phyloP scores from a whole-genome alignment of 306 rosid genomes.

The Chamaecrista fasciculata region DNA sequence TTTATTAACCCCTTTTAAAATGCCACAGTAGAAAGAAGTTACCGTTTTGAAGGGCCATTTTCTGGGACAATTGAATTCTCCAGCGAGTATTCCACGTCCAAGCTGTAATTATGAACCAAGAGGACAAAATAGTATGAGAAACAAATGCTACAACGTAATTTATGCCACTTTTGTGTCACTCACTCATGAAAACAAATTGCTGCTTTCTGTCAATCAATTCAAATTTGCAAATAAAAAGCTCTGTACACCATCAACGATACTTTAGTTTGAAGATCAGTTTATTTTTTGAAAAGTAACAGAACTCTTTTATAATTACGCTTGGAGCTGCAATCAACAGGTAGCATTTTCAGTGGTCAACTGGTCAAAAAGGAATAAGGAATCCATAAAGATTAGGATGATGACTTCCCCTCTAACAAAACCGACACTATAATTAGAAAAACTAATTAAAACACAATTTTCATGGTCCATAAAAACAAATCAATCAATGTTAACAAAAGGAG shows the following conservation, averaged over 20 bases:
- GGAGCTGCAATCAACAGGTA: not conserved
- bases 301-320: not conserved
- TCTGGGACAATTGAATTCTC: constrained; percentile 49
- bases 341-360: not conserved
- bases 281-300: not conserved
- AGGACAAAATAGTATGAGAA: not conserved
- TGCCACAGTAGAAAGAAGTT: constrained; percentile 14
- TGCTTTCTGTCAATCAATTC: not conserved
- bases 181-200: too few relatives aligned
- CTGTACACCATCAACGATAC: not conserved
- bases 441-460: not conserved
- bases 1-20: constrained; percentile 1
- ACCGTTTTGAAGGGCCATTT: constrained; percentile 69
- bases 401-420: not conserved
- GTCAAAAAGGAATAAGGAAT: not conserved
- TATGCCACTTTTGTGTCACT: too few relatives aligned
- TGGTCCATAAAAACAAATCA: not conserved
- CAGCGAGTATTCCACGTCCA: constrained; percentile 53
- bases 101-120: constrained; percentile 37
- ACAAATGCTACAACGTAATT: not conserved
- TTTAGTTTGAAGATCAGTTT: not conserved
- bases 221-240: not conserved
- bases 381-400: not conserved
- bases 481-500: too few relatives aligned
- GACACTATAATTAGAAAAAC: not conserved